phyloP scores from a whole-genome alignment of 371 early-diverging fungal species.

The Apophysomyces trapeziformis region DNA sequence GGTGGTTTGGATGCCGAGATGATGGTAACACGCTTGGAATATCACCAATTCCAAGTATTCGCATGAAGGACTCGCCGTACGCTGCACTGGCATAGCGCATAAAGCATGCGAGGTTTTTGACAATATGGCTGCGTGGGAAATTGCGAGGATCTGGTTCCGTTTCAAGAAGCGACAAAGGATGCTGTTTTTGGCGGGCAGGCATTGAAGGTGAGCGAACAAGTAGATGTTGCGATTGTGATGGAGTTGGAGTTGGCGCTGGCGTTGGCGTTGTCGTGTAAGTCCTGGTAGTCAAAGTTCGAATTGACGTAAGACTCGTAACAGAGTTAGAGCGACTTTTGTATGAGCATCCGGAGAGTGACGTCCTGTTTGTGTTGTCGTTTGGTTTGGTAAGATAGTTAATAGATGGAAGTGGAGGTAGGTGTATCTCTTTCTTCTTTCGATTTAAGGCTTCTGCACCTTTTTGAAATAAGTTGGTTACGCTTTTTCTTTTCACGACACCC shows the following conservation, averaged over 20 bases:
- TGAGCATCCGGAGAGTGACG: not conserved
- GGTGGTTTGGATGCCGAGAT: conserved; percentile 64
- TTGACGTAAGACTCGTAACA: not conserved
- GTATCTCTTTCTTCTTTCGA: conserved; percentile 10
- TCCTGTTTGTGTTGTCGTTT: not conserved
- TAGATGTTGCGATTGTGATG: not conserved
- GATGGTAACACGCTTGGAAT: conserved; percentile 56
- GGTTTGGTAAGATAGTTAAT: not conserved
- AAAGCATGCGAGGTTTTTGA: conserved; percentile 74
- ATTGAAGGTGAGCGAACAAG: not conserved
- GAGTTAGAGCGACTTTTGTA: not conserved
- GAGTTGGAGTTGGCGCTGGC: not conserved
- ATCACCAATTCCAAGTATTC: conserved; percentile 75
- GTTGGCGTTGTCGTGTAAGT: not conserved
- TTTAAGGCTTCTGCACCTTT: conserved; percentile 20
- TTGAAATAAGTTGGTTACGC: conserved; percentile 18
- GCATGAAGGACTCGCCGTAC: conserved; percentile 86
- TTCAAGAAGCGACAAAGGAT: not conserved
- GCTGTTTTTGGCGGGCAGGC: not conserved
- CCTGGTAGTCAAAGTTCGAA: not conserved
- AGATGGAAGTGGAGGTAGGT: conserved; percentile 12
- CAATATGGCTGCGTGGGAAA: conserved; percentile 69
- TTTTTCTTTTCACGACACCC: conserved; percentile 16
- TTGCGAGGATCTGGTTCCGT: conserved; percentile 22
- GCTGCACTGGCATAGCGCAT: conserved; percentile 80